Conservation (phyloP, 2,329 filamentous ascomycete species). For the Fusarium nelsonii region DNA sequence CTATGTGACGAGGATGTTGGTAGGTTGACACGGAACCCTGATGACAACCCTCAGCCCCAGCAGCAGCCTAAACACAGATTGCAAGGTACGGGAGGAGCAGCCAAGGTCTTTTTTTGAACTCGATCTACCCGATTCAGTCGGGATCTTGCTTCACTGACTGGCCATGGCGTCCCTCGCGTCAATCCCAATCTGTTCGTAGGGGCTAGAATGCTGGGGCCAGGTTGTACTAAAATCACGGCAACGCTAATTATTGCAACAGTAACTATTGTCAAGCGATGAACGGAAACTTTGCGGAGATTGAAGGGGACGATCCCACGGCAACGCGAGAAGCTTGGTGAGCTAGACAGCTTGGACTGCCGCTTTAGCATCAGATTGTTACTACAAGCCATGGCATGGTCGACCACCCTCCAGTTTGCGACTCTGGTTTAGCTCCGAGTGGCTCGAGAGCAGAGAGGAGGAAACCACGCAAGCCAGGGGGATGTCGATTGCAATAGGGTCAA, state of each 20-base stretch:
- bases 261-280: constrained; percentile 78
- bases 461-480: constrained; percentile 26
- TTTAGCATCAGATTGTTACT: constrained; percentile 41
- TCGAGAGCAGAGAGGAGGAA: constrained; percentile 32
- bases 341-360: constrained; percentile 40
- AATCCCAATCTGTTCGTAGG: constrained; percentile 30
- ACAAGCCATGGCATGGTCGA: constrained; percentile 19
- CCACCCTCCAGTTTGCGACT: constrained; percentile 38
- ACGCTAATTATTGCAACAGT: constrained; percentile 52
- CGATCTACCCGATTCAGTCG: constrained; percentile 40
- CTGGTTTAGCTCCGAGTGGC: constrained; percentile 24
- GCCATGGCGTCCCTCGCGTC: constrained; percentile 25
- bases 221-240: constrained; percentile 25
- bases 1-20: constrained; percentile 97
- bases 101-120: constrained; percentile 32
- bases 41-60: constrained; percentile 20
- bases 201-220: constrained; percentile 25
- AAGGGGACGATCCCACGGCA: constrained; percentile 37
- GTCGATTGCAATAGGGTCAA: constrained; percentile 39
- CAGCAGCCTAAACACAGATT: constrained; percentile 23
- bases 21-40: constrained; percentile 60
- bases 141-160: constrained; percentile 40
- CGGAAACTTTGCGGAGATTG: constrained; percentile 50
- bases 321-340: constrained; percentile 38
- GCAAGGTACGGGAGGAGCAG: constrained; percentile 18